These are phyloP conservation scores for Collybia sp. DNA, from an alignment of 768 basidiomycete genomes.

Conservation along the genomic window DNA sequence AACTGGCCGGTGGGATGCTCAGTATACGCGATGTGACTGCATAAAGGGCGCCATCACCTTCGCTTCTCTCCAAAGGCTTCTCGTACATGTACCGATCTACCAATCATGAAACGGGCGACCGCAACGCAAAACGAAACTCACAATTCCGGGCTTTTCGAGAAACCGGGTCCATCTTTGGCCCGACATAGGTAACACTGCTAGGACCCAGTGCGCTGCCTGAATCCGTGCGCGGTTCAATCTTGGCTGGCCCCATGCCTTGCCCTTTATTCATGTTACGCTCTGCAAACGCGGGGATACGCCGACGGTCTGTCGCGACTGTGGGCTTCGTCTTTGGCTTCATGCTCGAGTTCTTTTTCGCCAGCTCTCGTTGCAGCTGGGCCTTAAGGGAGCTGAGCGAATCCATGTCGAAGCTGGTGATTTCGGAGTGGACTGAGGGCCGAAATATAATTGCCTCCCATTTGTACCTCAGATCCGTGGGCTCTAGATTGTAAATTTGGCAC, in stretches of 20 bases:
- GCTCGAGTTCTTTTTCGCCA: slow-evolving; percentile 26
- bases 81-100: slow-evolving; percentile 94
- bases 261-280: slow-evolving; percentile 14
- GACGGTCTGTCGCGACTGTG: slow-evolving; percentile 28
- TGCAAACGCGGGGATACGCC: slow-evolving; percentile 24
- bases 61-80: slow-evolving; percentile 78
- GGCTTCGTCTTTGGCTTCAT: slow-evolving; percentile 23
- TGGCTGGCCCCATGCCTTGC: slow-evolving; percentile 20
- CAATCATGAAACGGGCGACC: neutral
- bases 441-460: slow-evolving; percentile 57
- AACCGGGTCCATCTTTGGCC: slow-evolving; percentile 30
- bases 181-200: slow-evolving; percentile 30
- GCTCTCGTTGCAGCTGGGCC: slow-evolving; percentile 43
- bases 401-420: slow-evolving; percentile 34
- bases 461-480: slow-evolving; percentile 49
- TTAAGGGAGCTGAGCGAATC: slow-evolving; percentile 47
- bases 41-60: slow-evolving; percentile 48
- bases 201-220: slow-evolving; percentile 19
- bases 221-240: slow-evolving; percentile 27
- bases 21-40: slow-evolving; percentile 2
- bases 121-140: slow-evolving; percentile 27
- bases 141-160: slow-evolving; percentile 48
- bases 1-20: slow-evolving; percentile 32
- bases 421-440: slow-evolving; percentile 33
- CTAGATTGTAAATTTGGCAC: slow-evolving; percentile 57